A percentile compares a stretch with the other conserved stretches of the same genome.
phyloP scores from a whole-genome alignment of 495 filamentous ascomycete genomes.

The Pseudomonodictys pantanalensis region DNA sequence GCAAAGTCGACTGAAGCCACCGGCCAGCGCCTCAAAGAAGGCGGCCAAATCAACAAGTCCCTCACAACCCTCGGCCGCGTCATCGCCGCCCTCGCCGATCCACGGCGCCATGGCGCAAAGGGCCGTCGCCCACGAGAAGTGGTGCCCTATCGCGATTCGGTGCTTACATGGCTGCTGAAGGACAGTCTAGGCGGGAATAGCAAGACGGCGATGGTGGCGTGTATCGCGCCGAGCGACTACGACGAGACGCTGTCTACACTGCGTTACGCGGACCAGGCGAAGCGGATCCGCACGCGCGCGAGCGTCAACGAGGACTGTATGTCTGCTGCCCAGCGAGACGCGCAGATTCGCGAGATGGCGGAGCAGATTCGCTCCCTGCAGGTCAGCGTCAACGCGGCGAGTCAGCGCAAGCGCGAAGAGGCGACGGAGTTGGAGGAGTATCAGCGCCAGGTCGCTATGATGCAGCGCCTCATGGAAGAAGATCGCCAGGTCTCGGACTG shows the following conservation, averaged over 20 bases:
- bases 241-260: conserved; percentile 95
- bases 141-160: conserved; percentile 92
- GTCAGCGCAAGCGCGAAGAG: conserved; percentile 48
- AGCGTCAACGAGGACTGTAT: conserved; percentile 91
- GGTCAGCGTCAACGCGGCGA: conserved; percentile 59
- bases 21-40: conserved; percentile 83
- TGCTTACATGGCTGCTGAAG: conserved; percentile 96
- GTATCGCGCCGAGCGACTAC: conserved; percentile 91
- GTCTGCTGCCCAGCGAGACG: conserved; percentile 82
- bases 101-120: conserved; percentile 49
- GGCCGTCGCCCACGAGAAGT: conserved; percentile 52
- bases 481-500: conserved; percentile 78
- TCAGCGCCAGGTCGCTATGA: conserved; percentile 74
- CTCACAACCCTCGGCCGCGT: conserved; percentile 93
- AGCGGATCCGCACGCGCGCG: conserved; percentile 95
- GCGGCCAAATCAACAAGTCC: conserved; percentile 98
- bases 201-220: conserved; percentile 99
- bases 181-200: conserved; percentile 92
- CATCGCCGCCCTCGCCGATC: conserved; percentile 93
- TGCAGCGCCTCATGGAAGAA: conserved; percentile 96
- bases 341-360: conserved; percentile 88
- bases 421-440: conserved; percentile 83
- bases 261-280: conserved; percentile 96
- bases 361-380: conserved; percentile 86
- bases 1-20: conserved; percentile 96